Evolutionary conservation across 495 filamentous ascomycete species (phyloP), one percentile per base, ranked within the genome.

Genomic region (Penicillium canescens): DNA sequence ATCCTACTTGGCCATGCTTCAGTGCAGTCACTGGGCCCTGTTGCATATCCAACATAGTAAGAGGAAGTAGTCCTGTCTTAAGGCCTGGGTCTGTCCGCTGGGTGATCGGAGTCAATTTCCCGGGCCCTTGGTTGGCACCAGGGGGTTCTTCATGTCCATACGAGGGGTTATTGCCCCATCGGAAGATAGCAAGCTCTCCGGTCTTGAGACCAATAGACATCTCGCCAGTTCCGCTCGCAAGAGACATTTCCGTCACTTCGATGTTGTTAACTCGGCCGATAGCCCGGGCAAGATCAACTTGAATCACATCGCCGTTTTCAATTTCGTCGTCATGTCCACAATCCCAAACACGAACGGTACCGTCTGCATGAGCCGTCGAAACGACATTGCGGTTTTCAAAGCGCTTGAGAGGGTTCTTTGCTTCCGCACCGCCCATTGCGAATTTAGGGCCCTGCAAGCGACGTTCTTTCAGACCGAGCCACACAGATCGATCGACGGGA

Each of bases 291-390:
- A 96, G 70, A 67, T 98, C 93, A 2, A 95, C 83, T 72, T 98
- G 92, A 40, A 97, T 74, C 33, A 90, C 80, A 11, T 77, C 77
- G 23, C 82, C 77, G 62, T 98, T 98, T 70, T 98, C 94, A 49
- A 98, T 86, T 63, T 97, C 91, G 65, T 98, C 94, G 6, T 82
- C 87, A 59, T 93, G 85, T 0, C 95, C 95, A 24, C 85, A 80
- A 68, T 98, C 94, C 91, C 92, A 98, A 10, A 97, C 72, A 6
- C 91, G 78, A 9, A 98, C 71, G 1, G 86, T 94, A 35, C 92
- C 90, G 70, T 98, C 94, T 5, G 83, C 89, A 67, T 98, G 92
- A 0, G 88, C 84, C 4, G 88, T 90, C 43, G 90, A 85, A 13
- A 94, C 72, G 23, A 98, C 76, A 39, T 91, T 95, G 18, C 94